Evolutionary conservation across 140 eudicot genomes (phyloP), one percentile per base, ranked within the genome.

Genomic region (Erigeron philadelphicus): DNA sequence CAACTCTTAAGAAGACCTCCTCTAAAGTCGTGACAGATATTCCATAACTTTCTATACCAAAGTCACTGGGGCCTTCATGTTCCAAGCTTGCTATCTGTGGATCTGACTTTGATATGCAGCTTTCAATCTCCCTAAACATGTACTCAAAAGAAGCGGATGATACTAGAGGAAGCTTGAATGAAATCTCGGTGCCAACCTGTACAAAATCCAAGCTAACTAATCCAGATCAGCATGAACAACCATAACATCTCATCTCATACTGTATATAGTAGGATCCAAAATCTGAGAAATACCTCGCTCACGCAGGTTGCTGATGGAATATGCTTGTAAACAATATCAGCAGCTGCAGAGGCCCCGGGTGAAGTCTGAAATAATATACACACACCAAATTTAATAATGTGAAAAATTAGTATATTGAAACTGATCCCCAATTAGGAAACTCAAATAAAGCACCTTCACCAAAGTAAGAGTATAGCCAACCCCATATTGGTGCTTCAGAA

Each of bases 401-500:
- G 43, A 45, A 59, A 64, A 43, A 16, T 17, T 66, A 42, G 47
- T 53, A 47, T 64, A 49, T 10, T 48, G 44, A 23, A 38, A 21
- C 42, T 21, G 61, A 18, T 2, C 56, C 21, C 11, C 10, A 70
- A 49, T 62, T 56, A 74, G 47, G 47, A 68, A 64, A n/a, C 12
- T 40, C 9, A 57, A 64, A 54, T 61, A 43, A 63, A 72, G 31
- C 87, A 92, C 98, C 97, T 93, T 93, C 79, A 89, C 99, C 75
- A 93, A 78, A 58, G 99, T 93, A 71, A 93, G 99, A 73, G 99
- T 93, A 72, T 93, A 93, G 73, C 99, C 99, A 85, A 89, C 99
- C 62, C 99, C 99, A 87, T 93, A 89, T 48, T 80, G 95, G 83
- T 89, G 99, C 91, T 93, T 93, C 78, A 93, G 74, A 87, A 84